These are phyloP conservation scores for Cenchrus purpureus DNA, from an alignment of 176 grass and related monocot genomes.

Conservation along the genomic window DNA sequence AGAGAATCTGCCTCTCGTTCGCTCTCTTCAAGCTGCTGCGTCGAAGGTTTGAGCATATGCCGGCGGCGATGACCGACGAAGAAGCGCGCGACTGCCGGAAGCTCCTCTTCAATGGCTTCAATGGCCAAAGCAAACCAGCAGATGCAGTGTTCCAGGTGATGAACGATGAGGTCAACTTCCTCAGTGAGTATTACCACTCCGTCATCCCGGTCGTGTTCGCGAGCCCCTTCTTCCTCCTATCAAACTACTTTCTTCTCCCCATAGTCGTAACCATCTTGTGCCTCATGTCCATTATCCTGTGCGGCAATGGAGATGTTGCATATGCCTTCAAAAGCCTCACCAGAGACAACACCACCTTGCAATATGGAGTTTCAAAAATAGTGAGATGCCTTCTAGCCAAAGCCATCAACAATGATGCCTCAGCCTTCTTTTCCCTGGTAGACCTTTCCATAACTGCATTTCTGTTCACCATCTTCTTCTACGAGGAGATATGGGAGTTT, in stretches of 20 bases:
- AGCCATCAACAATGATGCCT: not conserved
- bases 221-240: not conserved
- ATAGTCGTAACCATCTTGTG: not conserved
- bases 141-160: not conserved
- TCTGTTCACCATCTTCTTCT: not conserved
- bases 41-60: not conserved
- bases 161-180: not conserved
- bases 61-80: too few relatives aligned
- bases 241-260: not conserved
- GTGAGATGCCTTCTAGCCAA: not conserved
- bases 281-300: not conserved
- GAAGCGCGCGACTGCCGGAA: too few relatives aligned
- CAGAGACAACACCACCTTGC: not conserved
- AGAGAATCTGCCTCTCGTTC: too few relatives aligned
- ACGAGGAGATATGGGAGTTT: not conserved
- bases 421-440: not conserved
- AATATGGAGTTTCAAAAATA: not conserved
- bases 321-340: not conserved
- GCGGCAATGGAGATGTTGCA: not conserved
- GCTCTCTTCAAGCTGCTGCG: not conserved
- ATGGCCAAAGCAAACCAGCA: too few relatives aligned
- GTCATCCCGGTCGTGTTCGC: not conserved
- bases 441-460: not conserved
- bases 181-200: not conserved
- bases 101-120: too few relatives aligned